Base-by-base conservation (phyloP, 257 asterid species). In the Galeopsis tetrahit region DNA sequence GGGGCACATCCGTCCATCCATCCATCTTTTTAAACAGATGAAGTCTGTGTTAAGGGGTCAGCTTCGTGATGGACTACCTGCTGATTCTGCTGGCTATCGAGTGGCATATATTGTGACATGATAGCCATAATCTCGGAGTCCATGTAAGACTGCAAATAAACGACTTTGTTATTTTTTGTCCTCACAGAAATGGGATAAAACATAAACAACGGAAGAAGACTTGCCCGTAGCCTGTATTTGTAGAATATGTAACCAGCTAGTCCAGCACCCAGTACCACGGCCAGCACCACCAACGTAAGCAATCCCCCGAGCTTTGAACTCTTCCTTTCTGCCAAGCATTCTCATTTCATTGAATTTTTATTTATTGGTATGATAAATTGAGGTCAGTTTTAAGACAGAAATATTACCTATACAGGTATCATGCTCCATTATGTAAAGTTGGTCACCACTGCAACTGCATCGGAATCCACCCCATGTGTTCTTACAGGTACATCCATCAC, bases 21-120 rank as follows among this genome's bases (percentile, higher is more conserved):
- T 52, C 59, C 61, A 21, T 44, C 48, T 10, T 11, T 72, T 83
- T 78, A 88, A 36, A 88, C 95, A 2, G 90, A 69, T 2, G 91
- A 79, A 60, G 74, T 36, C 6, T 69, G 90, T 34, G 79, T 75
- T 28, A 82, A 80, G 57, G 96, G 92, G 46, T 91, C 87, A 3
- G 76, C 8, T 75, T 86, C 96, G 63, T 89, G 93, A 74, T 89
- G 96, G 31, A 78, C 88, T 34, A 86, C 85, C 36, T 79, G 95
- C 39, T 80, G 92, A 75, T 82, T 82, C 70, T 90, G 91, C 43
- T 89, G 88, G 70, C 82, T 86, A 77, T 93, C 97, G 2, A 93
- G 94, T 40, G 98, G 98, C 98, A 93, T 91, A 79, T 93, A 93
- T 77, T 93, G 98, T 0, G 98, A 85, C 98, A 93, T 93, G 67